Evolutionary conservation across 2,329 filamentous ascomycete genomes (phyloP), one percentile per base, ranked within the genome.

Genomic region (Chaetomium olivaceum): DNA sequence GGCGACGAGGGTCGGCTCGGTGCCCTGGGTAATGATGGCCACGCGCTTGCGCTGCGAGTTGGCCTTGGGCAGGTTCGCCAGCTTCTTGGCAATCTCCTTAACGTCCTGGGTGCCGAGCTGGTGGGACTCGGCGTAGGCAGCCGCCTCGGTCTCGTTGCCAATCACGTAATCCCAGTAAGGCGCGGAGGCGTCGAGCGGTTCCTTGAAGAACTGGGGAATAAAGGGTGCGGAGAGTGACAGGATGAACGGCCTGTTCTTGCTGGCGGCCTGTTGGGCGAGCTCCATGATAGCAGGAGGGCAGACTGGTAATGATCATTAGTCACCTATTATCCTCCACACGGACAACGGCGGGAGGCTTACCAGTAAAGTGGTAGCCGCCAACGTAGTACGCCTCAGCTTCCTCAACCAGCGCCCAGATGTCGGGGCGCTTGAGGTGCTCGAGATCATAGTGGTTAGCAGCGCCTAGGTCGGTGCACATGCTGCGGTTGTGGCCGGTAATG

Each of bases 181-280:
- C 61, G 92, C 84, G 62, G 91, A 90, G 74, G 88, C 89, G 80
- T 97, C 92, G 57, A 99, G 87, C 71, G 88, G 91, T 58, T 97
- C 93, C 85, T 97, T 97, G 90, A 98, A 99, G 86, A 97, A 97
- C 77, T 96, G 91, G 48, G 90, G 83, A 75, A 99, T 97, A 84
- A 99, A 99, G 67, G 95, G 95, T 8, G 95, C 95, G 60, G 92
- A 95, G 68, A 99, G 87, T 72, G 93, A 96, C 73, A 99, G 88
- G 73, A 93, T 87, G 79, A 98, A 96, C 68, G 85, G 84, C 88
- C 99, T 99, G 86, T 98, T 90, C 79, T 92, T 88, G 70, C 85
- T 82, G 48, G 92, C 93, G 65, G 95, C 94, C 81, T 98, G 91
- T 80, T 96, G 89, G 72, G 90, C 94, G 58, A 99, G 86, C 71